A percentile compares a stretch with the other conserved stretches of the same genome.
Conservation (phyloP, 2,329 filamentous ascomycete species). For the Stachybotrys elegans region DNA sequence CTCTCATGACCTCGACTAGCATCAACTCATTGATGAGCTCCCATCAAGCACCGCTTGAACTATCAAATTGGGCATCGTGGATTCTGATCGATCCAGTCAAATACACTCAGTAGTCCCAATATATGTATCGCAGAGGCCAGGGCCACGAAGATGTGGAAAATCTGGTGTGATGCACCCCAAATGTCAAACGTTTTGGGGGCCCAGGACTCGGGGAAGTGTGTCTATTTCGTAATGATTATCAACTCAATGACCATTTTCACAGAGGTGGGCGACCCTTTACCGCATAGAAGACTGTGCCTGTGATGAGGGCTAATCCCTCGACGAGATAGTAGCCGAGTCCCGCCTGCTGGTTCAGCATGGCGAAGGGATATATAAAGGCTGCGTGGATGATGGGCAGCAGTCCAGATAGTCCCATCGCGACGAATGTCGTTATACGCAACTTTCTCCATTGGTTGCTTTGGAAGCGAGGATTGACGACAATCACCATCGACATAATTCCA, state of each 20-base stretch:
- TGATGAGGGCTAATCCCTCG: conserved; percentile 28
- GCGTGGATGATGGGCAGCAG: conserved; percentile 29
- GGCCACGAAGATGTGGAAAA: conserved; percentile 38
- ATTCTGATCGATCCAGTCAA: conserved; percentile 6
- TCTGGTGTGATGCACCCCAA: conserved; percentile 37
- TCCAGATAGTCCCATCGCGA: conserved; percentile 28
- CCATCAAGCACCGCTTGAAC: no score
- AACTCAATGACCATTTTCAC: neutral
- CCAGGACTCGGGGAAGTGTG: conserved; percentile 33
- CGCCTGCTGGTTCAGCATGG: conserved; percentile 27
- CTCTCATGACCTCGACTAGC: no score
- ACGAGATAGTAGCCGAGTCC: conserved; percentile 30
- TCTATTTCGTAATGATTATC: conserved; percentile 16
- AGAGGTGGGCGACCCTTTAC: conserved; percentile 18
- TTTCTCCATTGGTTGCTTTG: conserved; percentile 18
- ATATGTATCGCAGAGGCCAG: conserved; percentile 17
- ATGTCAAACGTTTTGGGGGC: conserved; percentile 36
- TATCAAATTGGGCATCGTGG: no score
- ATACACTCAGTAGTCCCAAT: conserved; percentile 8
- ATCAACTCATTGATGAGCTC: no score
- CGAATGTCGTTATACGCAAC: conserved; percentile 25
- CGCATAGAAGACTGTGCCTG: conserved; percentile 28
- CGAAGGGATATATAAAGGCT: conserved; percentile 23
- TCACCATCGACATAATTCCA: neutral
- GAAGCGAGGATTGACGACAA: neutral